phyloP scores from a whole-genome alignment of 805 yeast species.

The Pichia ethanolica region DNA sequence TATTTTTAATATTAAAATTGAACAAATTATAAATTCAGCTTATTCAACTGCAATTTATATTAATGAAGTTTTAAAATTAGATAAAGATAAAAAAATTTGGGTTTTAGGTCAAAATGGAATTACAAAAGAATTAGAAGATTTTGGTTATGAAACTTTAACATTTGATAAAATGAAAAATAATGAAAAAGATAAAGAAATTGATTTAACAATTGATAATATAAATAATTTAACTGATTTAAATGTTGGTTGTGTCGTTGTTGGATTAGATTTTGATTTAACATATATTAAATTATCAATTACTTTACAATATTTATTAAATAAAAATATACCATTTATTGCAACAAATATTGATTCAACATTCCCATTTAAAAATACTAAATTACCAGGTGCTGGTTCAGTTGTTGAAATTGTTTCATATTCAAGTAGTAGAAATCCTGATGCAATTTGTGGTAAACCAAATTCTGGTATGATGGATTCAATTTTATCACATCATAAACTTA shows the following conservation, averaged over 20 bases:
- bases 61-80: conserved; percentile 64
- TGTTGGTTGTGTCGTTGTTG: conserved; percentile 88
- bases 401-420: conserved; percentile 70
- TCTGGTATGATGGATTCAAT: conserved; percentile 87
- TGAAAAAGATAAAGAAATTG: not conserved
- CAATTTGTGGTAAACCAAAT: conserved; percentile 86
- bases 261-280: conserved; percentile 69
- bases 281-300: conserved; percentile 78
- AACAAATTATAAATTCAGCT: conserved; percentile 83
- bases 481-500: conserved; percentile 53
- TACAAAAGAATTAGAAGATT: conserved; percentile 63
- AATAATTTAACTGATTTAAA: conserved; percentile 57
- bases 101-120: conserved; percentile 87
- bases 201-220: conserved; percentile 45
- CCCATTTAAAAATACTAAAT: conserved; percentile 76
- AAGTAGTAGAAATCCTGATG: conserved; percentile 67
- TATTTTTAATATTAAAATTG: conserved; percentile 36
- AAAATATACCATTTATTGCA: conserved; percentile 69
- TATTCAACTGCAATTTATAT: conserved; percentile 88
- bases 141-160: conserved; percentile 64
- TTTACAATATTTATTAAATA: conserved; percentile 67
- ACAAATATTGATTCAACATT: conserved; percentile 93
- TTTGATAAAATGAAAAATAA: conserved; percentile 49
- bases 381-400: conserved; percentile 95
- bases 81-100: conserved; percentile 75